Conservation (phyloP, 2,329 filamentous ascomycete species). For the Ophiocordyceps unilateralis region DNA sequence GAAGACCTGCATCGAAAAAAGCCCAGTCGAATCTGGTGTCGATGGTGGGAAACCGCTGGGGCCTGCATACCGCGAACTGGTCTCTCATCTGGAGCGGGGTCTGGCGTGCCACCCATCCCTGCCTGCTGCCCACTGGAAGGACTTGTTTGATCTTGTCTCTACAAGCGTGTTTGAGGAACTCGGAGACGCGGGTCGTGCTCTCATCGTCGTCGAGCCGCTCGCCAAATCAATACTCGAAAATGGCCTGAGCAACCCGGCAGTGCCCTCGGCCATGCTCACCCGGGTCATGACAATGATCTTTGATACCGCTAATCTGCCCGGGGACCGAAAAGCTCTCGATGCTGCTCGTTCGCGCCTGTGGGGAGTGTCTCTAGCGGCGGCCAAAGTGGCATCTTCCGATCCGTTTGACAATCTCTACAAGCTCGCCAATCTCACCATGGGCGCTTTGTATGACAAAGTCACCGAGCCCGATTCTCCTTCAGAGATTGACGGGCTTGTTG, state of each 20-base stretch:
- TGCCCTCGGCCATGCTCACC: constrained; percentile 16
- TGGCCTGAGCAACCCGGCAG: constrained; percentile 2
- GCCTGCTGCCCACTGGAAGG: constrained; percentile 28
- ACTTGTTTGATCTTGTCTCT: constrained; percentile 39
- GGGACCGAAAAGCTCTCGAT: constrained; percentile 46
- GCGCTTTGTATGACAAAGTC: constrained; percentile 32
- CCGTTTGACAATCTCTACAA: constrained; percentile 51
- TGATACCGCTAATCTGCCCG: constrained; percentile 32
- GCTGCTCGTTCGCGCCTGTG: constrained; percentile 48
- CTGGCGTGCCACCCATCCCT: constrained; percentile 30
- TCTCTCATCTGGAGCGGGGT: constrained; percentile 49
- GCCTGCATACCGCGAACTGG: constrained; percentile 52
- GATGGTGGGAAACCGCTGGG: constrained; percentile 31
- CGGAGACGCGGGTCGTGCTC: constrained; percentile 48
- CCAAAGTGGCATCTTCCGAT: constrained; percentile 32
- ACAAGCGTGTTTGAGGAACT: constrained; percentile 41
- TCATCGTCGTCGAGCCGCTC: constrained; percentile 54
- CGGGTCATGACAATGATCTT: constrained; percentile 21
- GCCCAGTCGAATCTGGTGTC: constrained; percentile 6
- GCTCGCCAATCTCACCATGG: constrained; percentile 35
- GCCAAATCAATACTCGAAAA: constrained; percentile 34
- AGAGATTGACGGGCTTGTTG: constrained; percentile 28
- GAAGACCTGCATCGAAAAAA: constrained; percentile 21
- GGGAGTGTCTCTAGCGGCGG: constrained; percentile 18
- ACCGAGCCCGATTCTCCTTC: constrained; percentile 19